Conservation (phyloP, 2,329 filamentous ascomycete genomes). For the Botryotinia globosa region DNA sequence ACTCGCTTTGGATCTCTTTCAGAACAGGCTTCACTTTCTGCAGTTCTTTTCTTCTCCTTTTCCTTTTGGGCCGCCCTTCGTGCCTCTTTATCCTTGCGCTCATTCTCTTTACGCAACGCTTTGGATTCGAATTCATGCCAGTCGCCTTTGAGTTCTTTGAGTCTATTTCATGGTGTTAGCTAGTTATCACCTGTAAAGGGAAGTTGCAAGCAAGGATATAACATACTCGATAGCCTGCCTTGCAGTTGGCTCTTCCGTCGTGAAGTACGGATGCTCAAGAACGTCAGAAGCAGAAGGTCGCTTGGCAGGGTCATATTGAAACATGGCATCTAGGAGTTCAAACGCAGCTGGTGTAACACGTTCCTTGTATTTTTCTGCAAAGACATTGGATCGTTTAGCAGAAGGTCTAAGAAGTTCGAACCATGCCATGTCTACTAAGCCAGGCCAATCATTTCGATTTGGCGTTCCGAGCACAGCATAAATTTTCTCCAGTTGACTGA, state of each 20-base stretch:
- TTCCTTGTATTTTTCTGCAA: slow-evolving; percentile 79
- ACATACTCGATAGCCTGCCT: slow-evolving; percentile 79
- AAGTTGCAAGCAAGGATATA: not conserved
- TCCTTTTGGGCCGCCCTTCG: slow-evolving; percentile 36
- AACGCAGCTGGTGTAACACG: slow-evolving; percentile 76
- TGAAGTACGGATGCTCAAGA: slow-evolving; percentile 85
- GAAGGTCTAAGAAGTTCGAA: slow-evolving; percentile 85
- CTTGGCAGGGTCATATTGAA: slow-evolving; percentile 81
- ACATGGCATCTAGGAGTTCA: slow-evolving; percentile 79
- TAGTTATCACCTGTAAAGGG: slow-evolving; percentile 1
- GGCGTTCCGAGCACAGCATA: slow-evolving; percentile 90
- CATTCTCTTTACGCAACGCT: slow-evolving; percentile 84
- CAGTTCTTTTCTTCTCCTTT: slow-evolving; percentile 35
- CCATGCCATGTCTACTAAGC: slow-evolving; percentile 92
- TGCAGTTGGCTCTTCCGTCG: slow-evolving; percentile 71
- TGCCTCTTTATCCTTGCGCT: slow-evolving; percentile 53
- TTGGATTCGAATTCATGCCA: slow-evolving; percentile 99
- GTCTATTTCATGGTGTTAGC: slow-evolving; percentile 42
- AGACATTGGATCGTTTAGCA: slow-evolving; percentile 68
- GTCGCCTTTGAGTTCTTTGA: slow-evolving; percentile 81
- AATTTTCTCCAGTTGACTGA: slow-evolving; percentile 95
- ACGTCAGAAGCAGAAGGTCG: slow-evolving; percentile 82
- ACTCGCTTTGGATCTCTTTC: slow-evolving; percentile 35
- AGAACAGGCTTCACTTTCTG: slow-evolving; percentile 26
- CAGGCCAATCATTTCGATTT: slow-evolving; percentile 80